Evolutionary conservation across 805 yeast genomes (phyloP).

Genomic region (Saccharomycopsis schoenii): DNA sequence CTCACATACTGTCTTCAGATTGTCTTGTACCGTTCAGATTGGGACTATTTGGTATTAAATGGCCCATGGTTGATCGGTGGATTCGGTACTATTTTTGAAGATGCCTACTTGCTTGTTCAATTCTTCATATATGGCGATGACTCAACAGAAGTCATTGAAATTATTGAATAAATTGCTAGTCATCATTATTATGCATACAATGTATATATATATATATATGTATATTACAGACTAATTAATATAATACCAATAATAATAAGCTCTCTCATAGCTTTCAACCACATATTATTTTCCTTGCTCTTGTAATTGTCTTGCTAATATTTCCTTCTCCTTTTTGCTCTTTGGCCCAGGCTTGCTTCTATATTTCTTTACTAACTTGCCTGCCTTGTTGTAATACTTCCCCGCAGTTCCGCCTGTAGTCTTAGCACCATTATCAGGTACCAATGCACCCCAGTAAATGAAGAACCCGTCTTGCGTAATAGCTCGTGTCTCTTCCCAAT

Average conservation of each 20-base stretch:
- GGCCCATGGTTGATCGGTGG: constrained; percentile 74
- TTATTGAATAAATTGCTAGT: constrained; percentile 4
- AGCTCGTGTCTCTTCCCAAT: constrained; percentile 89
- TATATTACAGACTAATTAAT: not conserved
- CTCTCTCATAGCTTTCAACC: not conserved
- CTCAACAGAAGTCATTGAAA: constrained; percentile 17
- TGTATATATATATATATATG: not conserved
- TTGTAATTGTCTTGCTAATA: constrained; percentile 11
- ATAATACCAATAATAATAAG: not conserved
- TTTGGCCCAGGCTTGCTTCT: constrained; percentile 18
- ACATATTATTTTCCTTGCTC: not conserved
- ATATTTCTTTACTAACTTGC: constrained; percentile 14
- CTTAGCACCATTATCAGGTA: constrained; percentile 25
- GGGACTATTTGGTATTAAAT: constrained; percentile 49
- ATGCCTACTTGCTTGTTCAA: constrained; percentile 53
- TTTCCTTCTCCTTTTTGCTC: constrained; percentile 15
- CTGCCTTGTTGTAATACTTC: constrained; percentile 5
- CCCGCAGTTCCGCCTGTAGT: not conserved
- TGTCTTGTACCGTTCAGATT: constrained; percentile 52
- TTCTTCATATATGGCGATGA: constrained; percentile 48
- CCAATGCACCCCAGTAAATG: constrained; percentile 86
- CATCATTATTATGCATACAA: not conserved
- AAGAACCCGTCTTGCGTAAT: constrained; percentile 93
- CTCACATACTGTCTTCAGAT: constrained; percentile 69
- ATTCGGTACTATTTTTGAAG: constrained; percentile 68